Percentiles rank a stretch among this genome's conserved stretches.
Evolutionary conservation across 2,329 filamentous ascomycete species (phyloP).

Genomic region (Geosmithia putterillii): DNA sequence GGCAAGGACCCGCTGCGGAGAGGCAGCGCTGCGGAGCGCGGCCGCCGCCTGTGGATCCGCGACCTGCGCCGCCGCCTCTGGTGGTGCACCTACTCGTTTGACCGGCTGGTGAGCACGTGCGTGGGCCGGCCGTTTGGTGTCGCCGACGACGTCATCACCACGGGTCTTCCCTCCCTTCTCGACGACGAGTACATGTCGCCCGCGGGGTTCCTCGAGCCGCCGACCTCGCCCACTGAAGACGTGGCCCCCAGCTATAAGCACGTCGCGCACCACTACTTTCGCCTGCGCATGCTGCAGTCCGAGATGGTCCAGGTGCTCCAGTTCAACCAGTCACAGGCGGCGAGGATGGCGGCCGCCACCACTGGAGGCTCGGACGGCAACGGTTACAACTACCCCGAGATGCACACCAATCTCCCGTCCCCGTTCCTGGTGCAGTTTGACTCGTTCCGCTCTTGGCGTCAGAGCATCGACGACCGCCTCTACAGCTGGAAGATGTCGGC

Average conservation of each 20-base stretch:
- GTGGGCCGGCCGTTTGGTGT: conserved; percentile 90
- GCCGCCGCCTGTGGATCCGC: conserved; percentile 67
- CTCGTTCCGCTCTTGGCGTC: conserved; percentile 79
- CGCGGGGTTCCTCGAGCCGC: conserved; percentile 46
- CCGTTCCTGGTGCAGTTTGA: conserved; percentile 76
- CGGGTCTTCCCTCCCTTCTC: conserved; percentile 79
- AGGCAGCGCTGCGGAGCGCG: conserved; percentile 36
- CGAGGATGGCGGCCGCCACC: conserved; percentile 29
- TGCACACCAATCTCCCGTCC: conserved; percentile 62
- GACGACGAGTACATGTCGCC: conserved; percentile 84
- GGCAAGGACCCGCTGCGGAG: conserved; percentile 17
- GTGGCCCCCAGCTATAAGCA: conserved; percentile 73
- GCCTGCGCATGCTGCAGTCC: conserved; percentile 76
- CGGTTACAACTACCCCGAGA: conserved; percentile 54
- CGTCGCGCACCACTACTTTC: conserved; percentile 86
- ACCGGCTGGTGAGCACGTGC: conserved; percentile 88
- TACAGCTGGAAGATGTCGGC: conserved; percentile 79
- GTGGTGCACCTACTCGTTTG: conserved; percentile 96
- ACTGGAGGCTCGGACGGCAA: conserved; percentile 29
- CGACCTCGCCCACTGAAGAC: conserved; percentile 21
- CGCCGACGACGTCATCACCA: conserved; percentile 92
- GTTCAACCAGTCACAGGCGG: conserved; percentile 76
- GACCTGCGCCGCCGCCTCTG: conserved; percentile 79
- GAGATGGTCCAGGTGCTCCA: conserved; percentile 92
- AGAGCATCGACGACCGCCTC: conserved; percentile 72